A percentile compares a stretch with the other conserved stretches of the same genome.
These are phyloP conservation scores for Hymenochaete sp. DNA, from an alignment of 1,284 basidiomycete species.

Conservation along the genomic window DNA sequence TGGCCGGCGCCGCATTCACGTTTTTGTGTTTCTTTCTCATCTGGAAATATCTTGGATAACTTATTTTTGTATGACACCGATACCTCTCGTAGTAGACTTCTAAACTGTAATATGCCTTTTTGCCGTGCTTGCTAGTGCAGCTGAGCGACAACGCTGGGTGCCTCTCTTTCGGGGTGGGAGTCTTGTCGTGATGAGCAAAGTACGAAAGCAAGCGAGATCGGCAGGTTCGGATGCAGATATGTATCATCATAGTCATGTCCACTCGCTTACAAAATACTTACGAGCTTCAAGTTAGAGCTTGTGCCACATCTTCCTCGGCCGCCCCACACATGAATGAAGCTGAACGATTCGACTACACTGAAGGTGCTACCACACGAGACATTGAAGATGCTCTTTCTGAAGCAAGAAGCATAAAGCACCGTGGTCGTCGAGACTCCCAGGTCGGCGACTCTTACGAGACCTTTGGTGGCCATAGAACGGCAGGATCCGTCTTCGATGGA, in stretches of 20 bases:
- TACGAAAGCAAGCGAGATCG: too few species aligned
- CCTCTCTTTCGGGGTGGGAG: too few species aligned
- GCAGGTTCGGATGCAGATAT: too few species aligned
- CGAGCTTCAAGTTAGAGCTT: constrained; percentile 5
- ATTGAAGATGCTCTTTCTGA: constrained; percentile 47
- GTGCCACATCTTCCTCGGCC: background rate
- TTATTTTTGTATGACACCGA: too few species aligned
- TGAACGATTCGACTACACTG: constrained; percentile 62
- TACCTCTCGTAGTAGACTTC: too few species aligned
- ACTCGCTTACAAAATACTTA: too few species aligned
- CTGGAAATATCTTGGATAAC: constrained; percentile 77
- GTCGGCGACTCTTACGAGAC: constrained; percentile 48
- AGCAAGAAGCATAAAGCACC: constrained; percentile 28
- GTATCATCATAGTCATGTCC: too few species aligned
- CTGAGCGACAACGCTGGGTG: too few species aligned
- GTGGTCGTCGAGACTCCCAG: constrained; percentile 57
- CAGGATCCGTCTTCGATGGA: constrained; percentile 65
- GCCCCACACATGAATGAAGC: constrained; percentile 8
- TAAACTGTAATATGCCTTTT: too few species aligned
- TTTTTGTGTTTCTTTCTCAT: constrained; percentile 88
- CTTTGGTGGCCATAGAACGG: constrained; percentile 27
- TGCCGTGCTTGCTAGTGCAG: too few species aligned
- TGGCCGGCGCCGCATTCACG: constrained; percentile 75
- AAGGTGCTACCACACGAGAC: constrained; percentile 70
- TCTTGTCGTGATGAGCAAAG: too few species aligned